These are phyloP conservation scores for Pholiota microspora DNA, from an alignment of 768 basidiomycete species.

Conservation along the genomic window DNA sequence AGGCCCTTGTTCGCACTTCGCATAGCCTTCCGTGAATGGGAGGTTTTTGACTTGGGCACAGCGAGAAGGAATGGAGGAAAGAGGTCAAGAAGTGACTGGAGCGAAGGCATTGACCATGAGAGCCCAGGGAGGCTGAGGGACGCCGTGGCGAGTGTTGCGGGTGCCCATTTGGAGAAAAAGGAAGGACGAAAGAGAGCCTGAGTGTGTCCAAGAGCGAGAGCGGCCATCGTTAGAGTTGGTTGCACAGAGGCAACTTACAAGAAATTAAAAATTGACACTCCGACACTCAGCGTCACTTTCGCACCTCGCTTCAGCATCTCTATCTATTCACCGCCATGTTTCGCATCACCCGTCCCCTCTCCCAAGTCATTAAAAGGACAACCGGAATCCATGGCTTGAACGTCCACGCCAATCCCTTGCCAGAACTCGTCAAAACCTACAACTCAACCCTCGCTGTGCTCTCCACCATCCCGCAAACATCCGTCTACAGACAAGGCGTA, in stretches of 20 bases:
- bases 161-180: constrained; percentile 22
- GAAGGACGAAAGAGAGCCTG: constrained; percentile 20
- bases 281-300: constrained; percentile 30
- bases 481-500: constrained; percentile 86
- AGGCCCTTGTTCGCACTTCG: constrained; percentile 91
- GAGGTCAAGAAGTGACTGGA: constrained; percentile 58
- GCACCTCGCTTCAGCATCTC: constrained; percentile 10
- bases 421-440: constrained; percentile 74
- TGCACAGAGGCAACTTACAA: constrained; percentile 10
- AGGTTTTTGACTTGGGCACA: constrained; percentile 92
- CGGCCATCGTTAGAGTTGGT: constrained; percentile 30
- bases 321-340: constrained; percentile 52
- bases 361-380: constrained; percentile 68
- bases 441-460: constrained; percentile 71
- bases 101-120: constrained; percentile 36
- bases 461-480: constrained; percentile 69
- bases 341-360: constrained; percentile 70
- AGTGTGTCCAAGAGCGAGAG: constrained; percentile 23
- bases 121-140: constrained; percentile 16
- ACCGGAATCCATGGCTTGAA: constrained; percentile 85
- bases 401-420: constrained; percentile 84
- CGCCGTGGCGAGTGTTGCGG: constrained; percentile 16
- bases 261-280: constrained; percentile 36
- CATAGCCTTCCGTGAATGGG: constrained; percentile 95
- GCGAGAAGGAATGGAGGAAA: constrained; percentile 88